phyloP scores from a whole-genome alignment of 2,329 filamentous ascomycete species.

The Xylariaceae sp. region DNA sequence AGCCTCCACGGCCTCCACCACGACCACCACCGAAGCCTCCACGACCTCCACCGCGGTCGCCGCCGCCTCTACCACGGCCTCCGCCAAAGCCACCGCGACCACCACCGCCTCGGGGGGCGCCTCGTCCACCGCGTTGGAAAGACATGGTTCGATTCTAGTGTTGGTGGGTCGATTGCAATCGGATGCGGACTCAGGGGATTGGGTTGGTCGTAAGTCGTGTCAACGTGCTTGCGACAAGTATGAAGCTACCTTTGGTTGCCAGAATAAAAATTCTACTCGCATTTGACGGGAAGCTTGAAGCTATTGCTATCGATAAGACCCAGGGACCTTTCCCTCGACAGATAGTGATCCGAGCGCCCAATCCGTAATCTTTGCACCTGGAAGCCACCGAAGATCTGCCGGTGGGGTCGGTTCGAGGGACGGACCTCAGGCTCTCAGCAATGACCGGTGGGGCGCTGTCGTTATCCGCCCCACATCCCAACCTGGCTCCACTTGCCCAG shows the following conservation, averaged over 20 bases:
- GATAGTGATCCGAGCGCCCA: constrained; percentile 13
- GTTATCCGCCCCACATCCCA: constrained; percentile 6
- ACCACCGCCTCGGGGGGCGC: constrained; percentile 35
- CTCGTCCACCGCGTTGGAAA: constrained; percentile 39
- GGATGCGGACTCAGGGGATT: constrained; percentile 13
- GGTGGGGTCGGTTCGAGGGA: constrained; percentile 1
- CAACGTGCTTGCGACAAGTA: constrained; percentile 18
- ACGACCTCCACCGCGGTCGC: constrained; percentile 15
- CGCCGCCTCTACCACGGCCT: constrained; percentile 28
- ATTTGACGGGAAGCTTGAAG: constrained; percentile 7
- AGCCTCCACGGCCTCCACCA: constrained; percentile 30
- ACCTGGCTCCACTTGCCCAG: not conserved
- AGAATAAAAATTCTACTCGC: constrained; percentile 19
- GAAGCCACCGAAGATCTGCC: constrained; percentile 19
- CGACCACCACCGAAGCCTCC: constrained; percentile 30
- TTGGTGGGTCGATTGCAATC: constrained; percentile 18
- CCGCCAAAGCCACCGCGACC: constrained; percentile 37
- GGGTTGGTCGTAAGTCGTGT: constrained; percentile 1
- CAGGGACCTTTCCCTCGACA: constrained; percentile 1
- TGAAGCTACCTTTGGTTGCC: constrained; percentile 9
- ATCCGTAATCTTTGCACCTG: not conserved
- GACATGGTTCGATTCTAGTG: constrained; percentile 32
- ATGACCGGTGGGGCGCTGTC: constrained; percentile 16
- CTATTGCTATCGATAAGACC: constrained; percentile 20
- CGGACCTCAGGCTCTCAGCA: not conserved